phyloP scores from a whole-genome alignment of 352 stramenopile genomes.

The Phytophthora citrophthora region DNA sequence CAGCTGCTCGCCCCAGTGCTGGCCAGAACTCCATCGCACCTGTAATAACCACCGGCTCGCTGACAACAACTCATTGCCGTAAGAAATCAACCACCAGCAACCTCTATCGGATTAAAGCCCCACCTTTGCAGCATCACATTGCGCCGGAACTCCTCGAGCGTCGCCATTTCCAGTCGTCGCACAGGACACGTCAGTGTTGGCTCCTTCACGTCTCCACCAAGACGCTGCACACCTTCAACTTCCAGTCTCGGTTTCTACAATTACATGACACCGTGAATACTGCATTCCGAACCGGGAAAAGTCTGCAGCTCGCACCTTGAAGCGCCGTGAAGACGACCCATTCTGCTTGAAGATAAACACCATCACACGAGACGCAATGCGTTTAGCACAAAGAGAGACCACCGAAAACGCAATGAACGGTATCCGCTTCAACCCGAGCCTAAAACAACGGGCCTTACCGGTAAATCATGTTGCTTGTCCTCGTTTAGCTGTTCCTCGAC shows the following conservation, averaged over 20 bases:
- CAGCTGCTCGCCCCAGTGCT: slow-evolving; percentile 50
- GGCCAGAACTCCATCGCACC: slow-evolving; percentile 86
- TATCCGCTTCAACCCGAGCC: slow-evolving; percentile 6
- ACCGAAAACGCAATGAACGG: slow-evolving; percentile 30
- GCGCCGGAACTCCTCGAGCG: slow-evolving; percentile 61
- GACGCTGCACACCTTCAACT: not conserved
- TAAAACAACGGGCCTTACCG: slow-evolving; percentile 12
- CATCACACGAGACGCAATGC: slow-evolving; percentile 34
- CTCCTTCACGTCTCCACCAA: slow-evolving; percentile 5
- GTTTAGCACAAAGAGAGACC: slow-evolving; percentile 10
- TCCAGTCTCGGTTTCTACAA: slow-evolving; percentile 30
- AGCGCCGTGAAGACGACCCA: not conserved
- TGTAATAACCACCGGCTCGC: slow-evolving; percentile 76
- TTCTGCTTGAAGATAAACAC: slow-evolving; percentile 16
- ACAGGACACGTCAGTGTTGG: slow-evolving; percentile 44
- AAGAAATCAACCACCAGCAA: not conserved
- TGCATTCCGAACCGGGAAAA: not conserved
- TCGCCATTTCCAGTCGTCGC: slow-evolving; percentile 54
- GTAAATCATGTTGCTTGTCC: not conserved
- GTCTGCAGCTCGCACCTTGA: slow-evolving; percentile 29
- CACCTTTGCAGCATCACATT: slow-evolving; percentile 65
- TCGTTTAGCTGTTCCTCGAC: slow-evolving; percentile 37
- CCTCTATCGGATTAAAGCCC: slow-evolving; percentile 1
- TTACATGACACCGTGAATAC: slow-evolving; percentile 4
- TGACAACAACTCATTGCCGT: slow-evolving; percentile 21